phyloP scores from a whole-genome alignment of 1,139 yeast species.

The Nakaseomyces delphensis region DNA sequence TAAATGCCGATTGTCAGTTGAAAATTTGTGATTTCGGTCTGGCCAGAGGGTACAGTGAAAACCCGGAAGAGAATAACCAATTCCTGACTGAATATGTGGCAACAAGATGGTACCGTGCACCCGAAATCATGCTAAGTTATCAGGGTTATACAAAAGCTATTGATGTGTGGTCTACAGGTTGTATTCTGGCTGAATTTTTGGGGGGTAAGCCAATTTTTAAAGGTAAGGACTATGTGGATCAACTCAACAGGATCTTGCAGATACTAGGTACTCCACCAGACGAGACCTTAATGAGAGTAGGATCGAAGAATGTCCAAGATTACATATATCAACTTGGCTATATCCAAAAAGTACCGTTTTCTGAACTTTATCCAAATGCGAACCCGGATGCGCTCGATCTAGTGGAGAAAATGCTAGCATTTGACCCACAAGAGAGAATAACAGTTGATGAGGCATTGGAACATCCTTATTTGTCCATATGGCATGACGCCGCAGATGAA shows the following conservation, averaged over 20 bases:
- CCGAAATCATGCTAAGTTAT: constrained; percentile 90
- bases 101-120: constrained; percentile 97
- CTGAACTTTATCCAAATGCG: constrained; percentile 68
- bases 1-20: constrained; percentile 92
- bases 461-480: constrained; percentile 81
- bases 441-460: constrained; percentile 81
- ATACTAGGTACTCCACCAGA: constrained; percentile 88
- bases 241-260: constrained; percentile 76
- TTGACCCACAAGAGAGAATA: constrained; percentile 81
- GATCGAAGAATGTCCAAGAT: constrained; percentile 84
- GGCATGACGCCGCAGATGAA: constrained; percentile 97
- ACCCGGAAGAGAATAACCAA: constrained; percentile 80
- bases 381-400: constrained; percentile 82
- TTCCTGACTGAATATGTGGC: constrained; percentile 95
- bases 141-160: constrained; percentile 93
- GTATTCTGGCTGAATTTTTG: constrained; percentile 84
- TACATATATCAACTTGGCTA: constrained; percentile 80
- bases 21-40: constrained; percentile 95
- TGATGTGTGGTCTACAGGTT: constrained; percentile 96
- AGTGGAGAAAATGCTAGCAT: constrained; percentile 69
- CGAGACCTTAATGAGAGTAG: constrained; percentile 71
- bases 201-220: constrained; percentile 90
- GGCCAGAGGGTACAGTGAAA: constrained; percentile 87
- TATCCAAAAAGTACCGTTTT: constrained; percentile 75
- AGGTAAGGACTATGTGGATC: constrained; percentile 95